These are phyloP conservation scores for Russula ochroleuca DNA, from an alignment of 768 basidiomycete species.

Conservation along the genomic window DNA sequence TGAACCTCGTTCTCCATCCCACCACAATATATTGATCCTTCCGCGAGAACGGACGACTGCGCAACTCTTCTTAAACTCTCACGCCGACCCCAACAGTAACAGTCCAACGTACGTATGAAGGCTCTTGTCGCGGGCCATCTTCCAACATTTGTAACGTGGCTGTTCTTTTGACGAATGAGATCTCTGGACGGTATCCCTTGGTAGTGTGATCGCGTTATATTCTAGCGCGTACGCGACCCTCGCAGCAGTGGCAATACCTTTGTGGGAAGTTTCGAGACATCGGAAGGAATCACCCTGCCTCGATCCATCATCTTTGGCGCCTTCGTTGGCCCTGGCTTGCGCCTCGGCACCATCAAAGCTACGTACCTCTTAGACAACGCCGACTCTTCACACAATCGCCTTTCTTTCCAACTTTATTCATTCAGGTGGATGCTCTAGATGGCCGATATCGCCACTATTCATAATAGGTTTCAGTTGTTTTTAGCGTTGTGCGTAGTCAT, in stretches of 20 bases:
- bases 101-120: no score
- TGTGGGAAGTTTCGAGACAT: slow-evolving; percentile 3
- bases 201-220: slow-evolving; percentile 6
- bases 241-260: background rate
- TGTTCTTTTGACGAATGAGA: slow-evolving; percentile 42
- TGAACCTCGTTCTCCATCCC: slow-evolving; percentile 29
- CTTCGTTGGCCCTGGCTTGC: slow-evolving; percentile 38
- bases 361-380: slow-evolving; percentile 30
- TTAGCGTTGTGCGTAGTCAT: no score
- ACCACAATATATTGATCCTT: no score
- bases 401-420: no score
- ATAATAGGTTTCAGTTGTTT: no score
- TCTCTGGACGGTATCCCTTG: slow-evolving; percentile 35
- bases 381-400: slow-evolving; percentile 63
- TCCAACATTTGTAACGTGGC: slow-evolving; percentile 34
- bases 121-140: no score
- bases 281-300: slow-evolving; percentile 26
- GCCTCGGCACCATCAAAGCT: slow-evolving; percentile 28
- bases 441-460: no score
- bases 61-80: no score
- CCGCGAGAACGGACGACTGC: no score
- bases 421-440: no score
- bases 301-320: slow-evolving; percentile 24
- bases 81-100: no score
- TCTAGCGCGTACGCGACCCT: slow-evolving; percentile 7